These are phyloP conservation scores for Gastrolobium villosum DNA, from an alignment of 306 rosid species.

Conservation along the genomic window DNA sequence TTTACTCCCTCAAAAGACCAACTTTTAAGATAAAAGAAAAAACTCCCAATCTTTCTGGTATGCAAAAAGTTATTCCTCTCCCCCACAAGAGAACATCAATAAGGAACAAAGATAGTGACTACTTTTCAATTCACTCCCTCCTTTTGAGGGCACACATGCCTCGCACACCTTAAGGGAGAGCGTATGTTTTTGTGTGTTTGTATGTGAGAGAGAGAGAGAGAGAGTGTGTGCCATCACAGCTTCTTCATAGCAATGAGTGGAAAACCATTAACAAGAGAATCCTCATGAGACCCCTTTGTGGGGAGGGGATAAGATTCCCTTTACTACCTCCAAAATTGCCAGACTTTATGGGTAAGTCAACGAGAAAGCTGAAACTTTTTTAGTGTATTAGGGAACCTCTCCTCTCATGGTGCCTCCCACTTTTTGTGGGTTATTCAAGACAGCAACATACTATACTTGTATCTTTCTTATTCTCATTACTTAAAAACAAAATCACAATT, in stretches of 20 bases:
- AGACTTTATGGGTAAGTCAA: slow-evolving; percentile 90
- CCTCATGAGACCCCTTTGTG: slow-evolving; percentile 68
- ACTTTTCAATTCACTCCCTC: slow-evolving; percentile 71
- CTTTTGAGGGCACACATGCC: slow-evolving; percentile 81
- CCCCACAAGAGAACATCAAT: slow-evolving; percentile 85
- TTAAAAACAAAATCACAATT: not conserved
- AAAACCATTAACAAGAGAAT: slow-evolving; percentile 63
- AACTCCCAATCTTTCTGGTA: slow-evolving; percentile 66
- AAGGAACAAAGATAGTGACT: slow-evolving; percentile 73
- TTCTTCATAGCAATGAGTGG: slow-evolving; percentile 72
- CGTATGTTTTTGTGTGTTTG: slow-evolving; percentile 19
- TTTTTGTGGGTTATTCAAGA: slow-evolving; percentile 52
- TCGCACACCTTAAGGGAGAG: slow-evolving; percentile 52
- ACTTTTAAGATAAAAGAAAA: slow-evolving; percentile 57
- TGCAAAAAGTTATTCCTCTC: slow-evolving; percentile 89
- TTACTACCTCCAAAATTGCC: slow-evolving; percentile 72
- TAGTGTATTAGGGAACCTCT: slow-evolving; percentile 62
- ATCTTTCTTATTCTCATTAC: slow-evolving; percentile 30
- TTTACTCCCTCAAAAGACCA: slow-evolving; percentile 64
- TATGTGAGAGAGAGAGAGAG: slow-evolving; percentile 33
- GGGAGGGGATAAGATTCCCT: slow-evolving; percentile 83
- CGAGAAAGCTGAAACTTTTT: slow-evolving; percentile 67
- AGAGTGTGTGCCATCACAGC: slow-evolving; percentile 46
- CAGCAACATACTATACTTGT: slow-evolving; percentile 32
- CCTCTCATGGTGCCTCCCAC: slow-evolving; percentile 81